A percentile compares a stretch with the other conserved stretches of the same genome.
These are phyloP conservation scores for Isoetes taiwanensis DNA, from an alignment of 75 land plant genomes.

Conservation along the genomic window DNA sequence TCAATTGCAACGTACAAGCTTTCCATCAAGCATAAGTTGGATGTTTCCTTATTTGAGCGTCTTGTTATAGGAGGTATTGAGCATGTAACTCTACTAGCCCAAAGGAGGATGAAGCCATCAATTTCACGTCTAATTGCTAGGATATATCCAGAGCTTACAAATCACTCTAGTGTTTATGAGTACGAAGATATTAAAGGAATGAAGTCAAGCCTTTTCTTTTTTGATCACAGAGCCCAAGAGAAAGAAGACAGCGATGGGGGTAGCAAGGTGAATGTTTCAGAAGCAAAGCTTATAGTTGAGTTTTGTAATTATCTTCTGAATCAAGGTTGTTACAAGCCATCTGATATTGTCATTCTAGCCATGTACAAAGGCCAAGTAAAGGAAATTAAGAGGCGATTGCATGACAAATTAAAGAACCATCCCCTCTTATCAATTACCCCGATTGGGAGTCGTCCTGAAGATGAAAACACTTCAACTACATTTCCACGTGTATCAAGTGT, in stretches of 20 bases:
- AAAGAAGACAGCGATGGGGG: conserved; percentile 6
- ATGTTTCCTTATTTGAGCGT: conserved; percentile 26
- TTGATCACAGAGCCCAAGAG: conserved; percentile 10
- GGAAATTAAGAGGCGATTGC: not conserved
- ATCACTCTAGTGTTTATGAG: conserved; percentile 9
- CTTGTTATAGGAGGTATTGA: conserved; percentile 13
- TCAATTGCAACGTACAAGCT: conserved; percentile 11
- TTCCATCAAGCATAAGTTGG: conserved; percentile 13
- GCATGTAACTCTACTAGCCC: conserved; percentile 11
- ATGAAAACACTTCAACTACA: not conserved
- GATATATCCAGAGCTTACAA: conserved; percentile 17
- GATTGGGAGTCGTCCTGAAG: no score
- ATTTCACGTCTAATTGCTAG: conserved; percentile 7
- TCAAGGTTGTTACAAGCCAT: conserved; percentile 3
- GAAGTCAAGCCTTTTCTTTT: conserved; percentile 9
- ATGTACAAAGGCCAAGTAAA: conserved; percentile 15
- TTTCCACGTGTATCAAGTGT: conserved; percentile 19
- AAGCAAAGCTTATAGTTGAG: conserved; percentile 14
- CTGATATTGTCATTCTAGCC: conserved; percentile 10
- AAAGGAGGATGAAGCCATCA: conserved; percentile 18
- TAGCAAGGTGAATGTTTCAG: conserved; percentile 13
- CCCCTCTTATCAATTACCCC: no score
- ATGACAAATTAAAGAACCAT: not conserved
- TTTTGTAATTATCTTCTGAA: conserved; percentile 13
- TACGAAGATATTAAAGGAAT: conserved; percentile 11